phyloP scores from a whole-genome alignment of 768 basidiomycete genomes.

The Suillus plorans region DNA sequence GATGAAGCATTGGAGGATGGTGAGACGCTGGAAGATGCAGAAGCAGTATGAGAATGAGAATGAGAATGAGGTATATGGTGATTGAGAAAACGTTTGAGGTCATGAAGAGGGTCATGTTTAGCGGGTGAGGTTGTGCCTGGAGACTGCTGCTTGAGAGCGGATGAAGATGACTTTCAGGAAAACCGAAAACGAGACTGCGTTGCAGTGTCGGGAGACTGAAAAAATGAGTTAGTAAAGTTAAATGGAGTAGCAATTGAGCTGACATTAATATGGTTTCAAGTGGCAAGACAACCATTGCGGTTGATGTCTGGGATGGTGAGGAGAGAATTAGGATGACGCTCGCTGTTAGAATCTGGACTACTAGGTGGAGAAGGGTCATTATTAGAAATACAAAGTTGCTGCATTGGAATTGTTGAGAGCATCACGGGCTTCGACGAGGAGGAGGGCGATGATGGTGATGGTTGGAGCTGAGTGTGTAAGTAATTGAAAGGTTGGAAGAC shows the following conservation, averaged over 20 bases:
- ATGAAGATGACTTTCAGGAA: conserved; percentile 29
- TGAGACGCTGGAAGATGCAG: conserved; percentile 21
- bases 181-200: conserved; percentile 23
- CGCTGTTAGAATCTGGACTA: not conserved
- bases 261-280: not conserved
- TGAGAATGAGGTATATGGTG: conserved; percentile 73
- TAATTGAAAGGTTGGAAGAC: conserved; percentile 3
- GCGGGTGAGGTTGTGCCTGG: conserved; percentile 14
- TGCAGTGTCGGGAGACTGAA: conserved; percentile 1
- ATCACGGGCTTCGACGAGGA: conserved; percentile 16
- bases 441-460: conserved; percentile 6
- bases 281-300: conserved; percentile 11
- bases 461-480: not conserved
- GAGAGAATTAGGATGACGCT: not conserved
- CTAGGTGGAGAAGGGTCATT: not conserved
- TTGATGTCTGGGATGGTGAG: conserved; percentile 6
- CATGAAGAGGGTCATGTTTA: conserved; percentile 76
- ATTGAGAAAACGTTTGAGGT: conserved; percentile 94
- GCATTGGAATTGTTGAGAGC: conserved; percentile 41
- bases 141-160: conserved; percentile 9
- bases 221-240: conserved; percentile 14
- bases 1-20: conserved; percentile 28
- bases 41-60: conserved; percentile 16
- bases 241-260: not conserved
- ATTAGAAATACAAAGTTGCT: conserved; percentile 20